Base-by-base conservation (phyloP, 2,329 filamentous ascomycete genomes). In the Exophiala sp. region DNA sequence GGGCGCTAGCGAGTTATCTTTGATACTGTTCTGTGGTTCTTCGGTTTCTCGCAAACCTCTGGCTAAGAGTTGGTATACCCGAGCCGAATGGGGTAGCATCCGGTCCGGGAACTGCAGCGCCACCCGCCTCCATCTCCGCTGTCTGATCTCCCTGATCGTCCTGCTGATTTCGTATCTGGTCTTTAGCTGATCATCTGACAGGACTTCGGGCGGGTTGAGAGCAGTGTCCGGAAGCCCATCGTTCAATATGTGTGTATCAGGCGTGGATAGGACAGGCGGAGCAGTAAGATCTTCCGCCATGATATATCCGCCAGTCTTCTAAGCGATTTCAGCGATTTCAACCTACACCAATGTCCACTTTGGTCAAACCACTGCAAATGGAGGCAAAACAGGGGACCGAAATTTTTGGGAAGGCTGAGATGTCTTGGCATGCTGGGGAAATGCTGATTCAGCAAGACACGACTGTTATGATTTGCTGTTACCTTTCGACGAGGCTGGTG, bases 21-120 rank as follows among this genome's bases (percentile, higher is more conserved):
- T 23, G 39, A 27, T 3, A 3, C 18, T 39, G 8, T 23, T 23
- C 32, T 18, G 30, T 35, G 34, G 35, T 11, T 32, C 19, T 19
- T 10, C 13, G 21, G 46, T 45, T 16, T 62, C 58, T 32, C 67
- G 66, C 42, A 85, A 63, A 0, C 75, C 77, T 38, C 72, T 69
- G 48, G 73, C 73, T 55, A 95, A 68, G 0, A 81, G 72, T 46
- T 83, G 81, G 49, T 85, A 88, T 0, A 96, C 86, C 50, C 85
- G 77, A 3, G 88, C 85, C 7, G 87, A 88, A 74, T 98, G 89
- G 1, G 80, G 75, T 1, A 98, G 78, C 88, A 97, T 95, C 22
- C 84, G 77, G 69, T 98, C 93, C 0, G 93, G 91, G 60, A 98
- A 97, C 65, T 98, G 93, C n/a, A 98, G 72, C 1, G 89, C 93